Base-by-base conservation (phyloP, 75 land plant genomes). In the Cryptomeria japonica region DNA sequence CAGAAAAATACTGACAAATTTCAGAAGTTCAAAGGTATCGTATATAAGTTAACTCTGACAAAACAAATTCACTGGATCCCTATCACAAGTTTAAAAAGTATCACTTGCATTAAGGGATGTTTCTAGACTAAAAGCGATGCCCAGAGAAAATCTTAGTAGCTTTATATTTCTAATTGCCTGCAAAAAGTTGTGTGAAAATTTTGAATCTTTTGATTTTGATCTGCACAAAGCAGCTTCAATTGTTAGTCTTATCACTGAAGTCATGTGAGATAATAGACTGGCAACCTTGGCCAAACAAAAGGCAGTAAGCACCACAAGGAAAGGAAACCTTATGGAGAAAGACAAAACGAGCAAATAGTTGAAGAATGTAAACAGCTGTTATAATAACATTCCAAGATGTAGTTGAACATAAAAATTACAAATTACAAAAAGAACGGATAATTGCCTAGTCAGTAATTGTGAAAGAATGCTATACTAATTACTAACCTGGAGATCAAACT, bases 401-500 rank as follows among this genome's bases (percentile, higher is more conserved):
- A 28, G 31, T 68, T 28, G 22, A 61, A 56, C 83, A 85, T 38
- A 2, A 61, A 51, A 73, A 18, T 3, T 32, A 34, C 13, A 53
- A 37, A 53, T 36, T 86, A 31, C 39, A 37, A n/a, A 37, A 86
- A 12, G 86, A 86, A 58, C 14, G 31, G 25, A 84, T 37, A 34
- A 28, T 41, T 42, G 14, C 18, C 41, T 42, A 28, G 34, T 16
- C 44, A 31, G 28, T 31, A 51, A 25, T 19, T 34, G 39, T 68
- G 18, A 61, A 13, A 46, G 84, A n/a, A 46, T 28, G 1, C 15
- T 13, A 46, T 44, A 87, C 32, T 47, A 37, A 86, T 37, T 87
- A 61, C 86, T 31, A 47, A 97, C 99, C 99, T 51, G 55, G 85
- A 98, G 90, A 87, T 97, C 99, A 91, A 98, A 98, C 89, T 98